Conservation (phyloP, 352 stramenopile genomes). For the Globisporangium barbulae region DNA sequence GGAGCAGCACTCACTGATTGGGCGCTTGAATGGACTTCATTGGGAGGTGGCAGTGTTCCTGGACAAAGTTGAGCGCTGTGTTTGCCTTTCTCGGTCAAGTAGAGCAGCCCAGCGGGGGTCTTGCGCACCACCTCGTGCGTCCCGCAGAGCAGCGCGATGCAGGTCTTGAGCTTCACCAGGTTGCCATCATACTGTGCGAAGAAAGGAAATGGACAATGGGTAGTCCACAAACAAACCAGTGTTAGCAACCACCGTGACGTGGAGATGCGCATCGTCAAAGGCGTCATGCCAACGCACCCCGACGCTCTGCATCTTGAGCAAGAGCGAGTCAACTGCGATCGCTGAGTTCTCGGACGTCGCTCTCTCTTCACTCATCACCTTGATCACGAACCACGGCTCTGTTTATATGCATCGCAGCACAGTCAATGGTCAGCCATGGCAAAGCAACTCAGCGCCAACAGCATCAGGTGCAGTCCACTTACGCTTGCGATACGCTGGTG, state of each 20-base stretch:
- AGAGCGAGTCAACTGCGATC: constrained; percentile 34
- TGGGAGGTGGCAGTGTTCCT: constrained; percentile 15
- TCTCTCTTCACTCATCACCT: constrained; percentile 36
- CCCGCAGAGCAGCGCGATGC: constrained; percentile 45
- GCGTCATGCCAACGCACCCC: constrained; percentile 31
- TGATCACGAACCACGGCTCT: constrained; percentile 82
- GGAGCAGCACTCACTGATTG: neutral
- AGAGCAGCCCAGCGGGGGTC: constrained; percentile 39
- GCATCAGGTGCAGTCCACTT: constrained; percentile 1
- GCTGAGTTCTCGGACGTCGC: constrained; percentile 35
- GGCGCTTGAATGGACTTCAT: neutral
- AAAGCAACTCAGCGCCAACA: neutral
- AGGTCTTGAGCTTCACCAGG: constrained; percentile 47
- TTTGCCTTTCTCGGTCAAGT: constrained; percentile 51
- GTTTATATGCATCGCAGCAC: neutral
- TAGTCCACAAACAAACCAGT: neutral
- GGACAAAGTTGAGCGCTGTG: constrained; percentile 49
- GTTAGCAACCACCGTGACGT: neutral
- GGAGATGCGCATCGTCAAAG: neutral
- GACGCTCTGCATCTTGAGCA: constrained; percentile 43
- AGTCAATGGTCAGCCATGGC: neutral
- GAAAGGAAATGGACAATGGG: neutral
- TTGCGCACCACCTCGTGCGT: constrained; percentile 59
- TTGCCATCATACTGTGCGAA: constrained; percentile 51
- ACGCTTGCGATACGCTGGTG: constrained; percentile 64